Percentiles rank a stretch among this genome's conserved stretches.
These are phyloP conservation scores for Fusarium continuum DNA, from an alignment of 2,329 filamentous ascomycete genomes.

Conservation along the genomic window DNA sequence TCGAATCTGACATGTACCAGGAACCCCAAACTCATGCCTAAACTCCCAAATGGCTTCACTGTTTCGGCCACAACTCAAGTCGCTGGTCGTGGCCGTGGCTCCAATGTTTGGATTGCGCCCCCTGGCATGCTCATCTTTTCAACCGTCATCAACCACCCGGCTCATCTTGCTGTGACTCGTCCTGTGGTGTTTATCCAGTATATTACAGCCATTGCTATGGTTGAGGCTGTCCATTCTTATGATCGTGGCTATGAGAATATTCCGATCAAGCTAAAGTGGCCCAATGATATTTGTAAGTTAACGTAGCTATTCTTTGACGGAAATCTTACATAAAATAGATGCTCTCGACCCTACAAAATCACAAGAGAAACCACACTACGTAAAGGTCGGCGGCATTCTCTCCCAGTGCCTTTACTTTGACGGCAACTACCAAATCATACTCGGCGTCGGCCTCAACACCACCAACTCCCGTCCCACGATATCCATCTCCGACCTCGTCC, in stretches of 20 bases:
- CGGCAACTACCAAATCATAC: constrained; percentile 82
- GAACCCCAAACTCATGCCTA: constrained; percentile 79
- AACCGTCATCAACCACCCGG: constrained; percentile 83
- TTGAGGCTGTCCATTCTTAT: constrained; percentile 84
- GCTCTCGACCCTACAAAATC: constrained; percentile 70
- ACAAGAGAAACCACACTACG: constrained; percentile 63
- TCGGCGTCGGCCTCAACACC: constrained; percentile 88
- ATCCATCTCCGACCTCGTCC: constrained; percentile 79
- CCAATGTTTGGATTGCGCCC: constrained; percentile 94
- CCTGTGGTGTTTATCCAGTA: constrained; percentile 96
- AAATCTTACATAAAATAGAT: constrained; percentile 52
- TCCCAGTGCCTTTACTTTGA: constrained; percentile 86
- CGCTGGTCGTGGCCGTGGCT: constrained; percentile 86
- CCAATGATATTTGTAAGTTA: constrained; percentile 85
- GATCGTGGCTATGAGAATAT: constrained; percentile 77
- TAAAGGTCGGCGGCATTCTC: constrained; percentile 93
- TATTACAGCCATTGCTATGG: constrained; percentile 85
- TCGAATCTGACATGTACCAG: constrained; percentile 50
- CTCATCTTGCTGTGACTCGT: constrained; percentile 73
- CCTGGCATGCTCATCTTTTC: constrained; percentile 88
- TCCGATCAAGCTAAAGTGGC: constrained; percentile 93
- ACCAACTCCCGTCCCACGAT: constrained; percentile 87
- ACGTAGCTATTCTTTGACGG: fast-evolving
- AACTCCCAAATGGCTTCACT: constrained; percentile 86
- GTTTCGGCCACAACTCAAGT: constrained; percentile 87